Evolutionary conservation across 2,329 filamentous ascomycete species (phyloP).

Genomic region (Neofusicoccum sp.): DNA sequence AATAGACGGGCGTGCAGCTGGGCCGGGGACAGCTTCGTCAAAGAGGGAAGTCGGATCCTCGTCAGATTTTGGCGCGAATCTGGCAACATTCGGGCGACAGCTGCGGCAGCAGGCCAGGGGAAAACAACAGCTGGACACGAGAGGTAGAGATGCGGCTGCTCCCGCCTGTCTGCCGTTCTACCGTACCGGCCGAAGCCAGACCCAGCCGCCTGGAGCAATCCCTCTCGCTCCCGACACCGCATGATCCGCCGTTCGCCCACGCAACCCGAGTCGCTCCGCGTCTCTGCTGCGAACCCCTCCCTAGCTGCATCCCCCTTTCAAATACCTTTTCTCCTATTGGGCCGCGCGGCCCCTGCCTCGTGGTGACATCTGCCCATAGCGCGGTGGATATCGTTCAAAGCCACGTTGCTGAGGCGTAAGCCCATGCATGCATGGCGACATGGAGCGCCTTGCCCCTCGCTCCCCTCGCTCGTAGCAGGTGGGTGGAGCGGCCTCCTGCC

Average conservation of each 20-base stretch:
- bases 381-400: slow-evolving; percentile 11
- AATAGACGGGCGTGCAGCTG: neutral
- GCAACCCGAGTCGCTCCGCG: neutral
- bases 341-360: neutral
- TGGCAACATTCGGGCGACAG: neutral
- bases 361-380: slow-evolving; percentile 1
- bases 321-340: slow-evolving; percentile 5
- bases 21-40: neutral
- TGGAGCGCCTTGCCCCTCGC: neutral
- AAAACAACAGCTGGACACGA: neutral
- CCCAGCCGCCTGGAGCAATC: neutral
- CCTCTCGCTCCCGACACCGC: neutral
- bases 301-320: slow-evolving; percentile 5
- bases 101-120: neutral
- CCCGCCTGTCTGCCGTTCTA: too few relatives aligned
- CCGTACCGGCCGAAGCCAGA: too few relatives aligned
- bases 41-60: slow-evolving; percentile 4
- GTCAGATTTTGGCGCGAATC: neutral
- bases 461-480: neutral
- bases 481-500: neutral
- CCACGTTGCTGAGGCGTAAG: neutral
- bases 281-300: slow-evolving; percentile 2
- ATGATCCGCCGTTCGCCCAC: neutral
- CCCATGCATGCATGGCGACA: neutral
- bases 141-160: neutral